Conservation (phyloP, 78 protist genomes). For the Planoprotostelium fungivorum region DNA sequence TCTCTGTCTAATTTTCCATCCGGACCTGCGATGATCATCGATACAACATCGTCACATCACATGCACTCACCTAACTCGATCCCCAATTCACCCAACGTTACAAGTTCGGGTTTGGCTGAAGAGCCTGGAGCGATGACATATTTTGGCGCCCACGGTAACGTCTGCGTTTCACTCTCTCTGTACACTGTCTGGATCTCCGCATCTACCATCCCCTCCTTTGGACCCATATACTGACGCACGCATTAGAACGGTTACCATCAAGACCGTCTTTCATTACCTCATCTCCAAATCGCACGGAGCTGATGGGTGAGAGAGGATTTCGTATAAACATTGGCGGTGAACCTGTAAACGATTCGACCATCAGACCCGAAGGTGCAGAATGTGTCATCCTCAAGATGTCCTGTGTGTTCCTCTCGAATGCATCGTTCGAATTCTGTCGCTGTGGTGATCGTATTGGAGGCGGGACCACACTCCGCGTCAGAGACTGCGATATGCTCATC, state of each 20-base stretch:
- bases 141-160: conserved; percentile 86
- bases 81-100: conserved; percentile 40
- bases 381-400: neutral
- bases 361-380: neutral
- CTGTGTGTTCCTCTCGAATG: neutral
- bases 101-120: conserved; percentile 67
- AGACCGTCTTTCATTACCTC: neutral
- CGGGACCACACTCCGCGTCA: neutral
- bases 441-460: neutral
- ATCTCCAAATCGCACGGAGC: neutral
- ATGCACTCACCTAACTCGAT: neutral
- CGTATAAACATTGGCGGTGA: neutral
- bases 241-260: neutral
- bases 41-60: conserved; percentile 67
- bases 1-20: neutral
- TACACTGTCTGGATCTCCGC: conserved; percentile 28
- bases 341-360: neutral
- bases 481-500: neutral
- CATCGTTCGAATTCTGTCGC: neutral
- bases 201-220: neutral
- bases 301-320: neutral
- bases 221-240: neutral
- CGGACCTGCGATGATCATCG: conserved; percentile 56
- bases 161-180: conserved; percentile 78
- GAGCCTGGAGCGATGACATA: conserved; percentile 24